Evolutionary conservation across 306 rosid genomes (phyloP), one percentile per base, ranked within the genome.

Genomic region (Quercus cerris): DNA sequence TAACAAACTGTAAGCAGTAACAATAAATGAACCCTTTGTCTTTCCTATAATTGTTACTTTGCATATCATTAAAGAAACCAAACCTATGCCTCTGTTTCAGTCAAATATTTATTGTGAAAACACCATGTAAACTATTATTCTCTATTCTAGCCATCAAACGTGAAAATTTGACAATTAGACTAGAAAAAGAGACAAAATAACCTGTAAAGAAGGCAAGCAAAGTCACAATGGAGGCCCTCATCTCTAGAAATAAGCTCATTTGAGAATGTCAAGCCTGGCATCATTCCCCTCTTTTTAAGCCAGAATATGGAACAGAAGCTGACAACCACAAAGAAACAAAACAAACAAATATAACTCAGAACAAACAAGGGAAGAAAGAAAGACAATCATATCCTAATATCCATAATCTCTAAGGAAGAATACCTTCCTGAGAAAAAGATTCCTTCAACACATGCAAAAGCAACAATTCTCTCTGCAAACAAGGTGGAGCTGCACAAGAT

Each of bases 221-320:
- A 92, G 81, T 90, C 97, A 81, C 98, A 94, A 78, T 92, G 98
- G 82, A 94, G 98, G 62, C 98, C 97, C 86, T 94, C 98, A 52
- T 94, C 98, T 83, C 98, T 92, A 73, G 98, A 94, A 76, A 94
- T 92, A 62, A 92, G 91, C 81, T 94, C 98, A 80, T 94, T 94
- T 74, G 97, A 92, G 86, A 92, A 94, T 71, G 97, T 89, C 85
- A 94, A 75, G 68, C 98, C 98, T 0, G 94, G 98, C 97, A 92
- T 92, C 82, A 90, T 27, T 77, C 93, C 97, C 75, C 98, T 90
- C 86, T 92, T 94, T 79, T 94, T 92, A 69, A 94, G 93, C 98
- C 98, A 94, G 79, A 94, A 94, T 81, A 94, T 94, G 89, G 98
- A 91, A 83, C 97, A 94, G 86, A 94, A 94, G 85, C 98, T 94